Evolutionary conservation across 257 asterid species (phyloP).

Genomic region (Cynanchum wilfordii): DNA sequence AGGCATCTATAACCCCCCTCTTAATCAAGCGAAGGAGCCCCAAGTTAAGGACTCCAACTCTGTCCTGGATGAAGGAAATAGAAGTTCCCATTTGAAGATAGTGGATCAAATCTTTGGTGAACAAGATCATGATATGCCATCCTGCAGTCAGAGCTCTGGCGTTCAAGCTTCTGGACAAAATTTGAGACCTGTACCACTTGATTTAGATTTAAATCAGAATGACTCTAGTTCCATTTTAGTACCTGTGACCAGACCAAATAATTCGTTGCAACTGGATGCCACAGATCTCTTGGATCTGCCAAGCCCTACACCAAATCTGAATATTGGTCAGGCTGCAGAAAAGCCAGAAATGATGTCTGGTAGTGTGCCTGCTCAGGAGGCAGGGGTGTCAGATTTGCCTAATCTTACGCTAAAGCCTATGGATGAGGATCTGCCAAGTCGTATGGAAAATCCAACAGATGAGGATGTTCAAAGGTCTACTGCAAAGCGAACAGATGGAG

Average conservation of each 20-base stretch:
- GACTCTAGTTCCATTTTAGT: conserved; percentile 22
- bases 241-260: conserved; percentile 22
- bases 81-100: conserved; percentile 18
- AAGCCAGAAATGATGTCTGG: conserved; percentile 21
- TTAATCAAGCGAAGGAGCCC: conserved; percentile 6
- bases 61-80: conserved; percentile 32
- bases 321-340: conserved; percentile 27
- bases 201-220: conserved; percentile 23
- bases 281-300: conserved; percentile 25
- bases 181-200: conserved; percentile 12
- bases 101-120: conserved; percentile 20
- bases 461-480: conserved; percentile 13
- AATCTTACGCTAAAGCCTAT: conserved; percentile 39
- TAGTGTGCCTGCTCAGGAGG: conserved; percentile 21
- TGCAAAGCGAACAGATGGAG: conserved; percentile 38
- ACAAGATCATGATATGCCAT: conserved; percentile 19
- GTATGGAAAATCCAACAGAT: background rate
- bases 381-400: conserved; percentile 29
- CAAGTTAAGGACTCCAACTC: conserved; percentile 15
- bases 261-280: conserved; percentile 22
- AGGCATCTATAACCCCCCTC: conserved; percentile 12
- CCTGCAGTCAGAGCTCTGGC: conserved; percentile 10
- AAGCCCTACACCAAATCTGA: conserved; percentile 26
- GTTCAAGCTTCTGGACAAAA: conserved; percentile 30
- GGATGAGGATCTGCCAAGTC: conserved; percentile 27